Percentiles rank a stretch among this genome's conserved stretches.
Conservation (phyloP, 768 basidiomycete genomes). For the Pholiota molesta region DNA sequence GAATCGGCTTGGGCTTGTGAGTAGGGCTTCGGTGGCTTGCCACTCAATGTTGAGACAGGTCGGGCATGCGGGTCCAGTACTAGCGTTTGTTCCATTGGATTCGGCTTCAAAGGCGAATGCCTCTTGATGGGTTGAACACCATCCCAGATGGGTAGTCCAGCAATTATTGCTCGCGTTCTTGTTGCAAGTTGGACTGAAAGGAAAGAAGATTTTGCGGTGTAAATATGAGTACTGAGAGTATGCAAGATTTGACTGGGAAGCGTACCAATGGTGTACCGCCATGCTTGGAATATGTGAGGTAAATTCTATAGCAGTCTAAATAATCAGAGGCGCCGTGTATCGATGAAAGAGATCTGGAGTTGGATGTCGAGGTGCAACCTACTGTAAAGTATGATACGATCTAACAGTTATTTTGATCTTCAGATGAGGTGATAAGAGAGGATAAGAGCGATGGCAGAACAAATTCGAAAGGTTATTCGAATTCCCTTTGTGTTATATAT, state of each 20-base stretch:
- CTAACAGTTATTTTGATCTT: not conserved
- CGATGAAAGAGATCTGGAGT: no score
- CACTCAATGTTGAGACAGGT: slow-evolving; percentile 5
- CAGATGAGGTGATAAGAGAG: not conserved
- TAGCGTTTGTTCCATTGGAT: not conserved
- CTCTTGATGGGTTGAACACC: slow-evolving; percentile 2
- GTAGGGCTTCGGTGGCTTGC: slow-evolving; percentile 5
- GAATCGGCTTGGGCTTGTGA: slow-evolving; percentile 6
- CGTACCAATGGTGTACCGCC: not conserved
- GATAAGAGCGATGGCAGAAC: not conserved
- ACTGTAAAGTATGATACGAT: not conserved
- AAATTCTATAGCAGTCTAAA: not conserved
- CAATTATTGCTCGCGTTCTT: slow-evolving; percentile 1
- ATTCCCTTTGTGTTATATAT: not conserved
- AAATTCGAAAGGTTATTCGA: not conserved
- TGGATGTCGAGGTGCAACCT: not conserved
- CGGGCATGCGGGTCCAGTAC: slow-evolving; percentile 3
- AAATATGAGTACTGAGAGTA: not conserved
- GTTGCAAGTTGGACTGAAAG: slow-evolving; percentile 3
- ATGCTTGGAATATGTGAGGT: not conserved
- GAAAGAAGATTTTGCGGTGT: not conserved
- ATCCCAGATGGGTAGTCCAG: slow-evolving; percentile 9
- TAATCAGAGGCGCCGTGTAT: no score
- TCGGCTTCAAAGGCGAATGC: slow-evolving; percentile 1
- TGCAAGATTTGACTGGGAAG: not conserved